phyloP scores from a whole-genome alignment of 352 stramenopile species.

The Globisporangium irregulare region DNA sequence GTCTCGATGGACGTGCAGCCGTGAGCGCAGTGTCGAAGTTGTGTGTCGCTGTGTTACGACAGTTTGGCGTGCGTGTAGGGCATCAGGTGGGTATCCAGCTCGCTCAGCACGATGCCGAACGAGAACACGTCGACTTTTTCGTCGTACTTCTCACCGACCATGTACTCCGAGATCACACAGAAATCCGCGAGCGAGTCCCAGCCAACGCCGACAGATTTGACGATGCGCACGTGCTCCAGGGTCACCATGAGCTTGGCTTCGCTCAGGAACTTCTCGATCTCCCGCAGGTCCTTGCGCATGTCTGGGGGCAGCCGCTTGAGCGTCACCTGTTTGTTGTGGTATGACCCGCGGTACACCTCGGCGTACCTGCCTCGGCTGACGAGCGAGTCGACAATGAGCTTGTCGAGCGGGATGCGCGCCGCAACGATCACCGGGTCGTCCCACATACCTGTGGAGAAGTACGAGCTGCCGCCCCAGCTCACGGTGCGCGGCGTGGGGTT shows the following conservation, averaged over 20 bases:
- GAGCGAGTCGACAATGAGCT: slow-evolving; percentile 32
- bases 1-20: no score
- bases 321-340: slow-evolving; percentile 30
- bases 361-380: slow-evolving; percentile 50
- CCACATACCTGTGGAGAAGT: slow-evolving; percentile 21
- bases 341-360: slow-evolving; percentile 49
- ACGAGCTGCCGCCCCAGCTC: neutral
- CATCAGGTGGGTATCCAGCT: slow-evolving; percentile 34
- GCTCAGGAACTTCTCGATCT: slow-evolving; percentile 46
- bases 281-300: slow-evolving; percentile 28
- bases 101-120: slow-evolving; percentile 44
- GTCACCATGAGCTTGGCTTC: slow-evolving; percentile 51
- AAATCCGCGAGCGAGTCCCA: slow-evolving; percentile 59
- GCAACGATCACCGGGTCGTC: slow-evolving; percentile 44
- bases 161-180: slow-evolving; percentile 60
- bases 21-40: no score
- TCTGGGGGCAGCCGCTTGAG: slow-evolving; percentile 55
- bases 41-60: no score
- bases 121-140: slow-evolving; percentile 53
- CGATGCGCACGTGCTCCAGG: slow-evolving; percentile 42
- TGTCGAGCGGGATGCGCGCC: slow-evolving; percentile 40
- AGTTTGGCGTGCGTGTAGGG: slow-evolving; percentile 23
- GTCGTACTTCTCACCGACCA: slow-evolving; percentile 46
- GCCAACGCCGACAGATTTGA: slow-evolving; percentile 51
- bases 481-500: neutral